Conservation (phyloP, 2,329 filamentous ascomycete genomes). For the Sarocladium brachiariae region DNA sequence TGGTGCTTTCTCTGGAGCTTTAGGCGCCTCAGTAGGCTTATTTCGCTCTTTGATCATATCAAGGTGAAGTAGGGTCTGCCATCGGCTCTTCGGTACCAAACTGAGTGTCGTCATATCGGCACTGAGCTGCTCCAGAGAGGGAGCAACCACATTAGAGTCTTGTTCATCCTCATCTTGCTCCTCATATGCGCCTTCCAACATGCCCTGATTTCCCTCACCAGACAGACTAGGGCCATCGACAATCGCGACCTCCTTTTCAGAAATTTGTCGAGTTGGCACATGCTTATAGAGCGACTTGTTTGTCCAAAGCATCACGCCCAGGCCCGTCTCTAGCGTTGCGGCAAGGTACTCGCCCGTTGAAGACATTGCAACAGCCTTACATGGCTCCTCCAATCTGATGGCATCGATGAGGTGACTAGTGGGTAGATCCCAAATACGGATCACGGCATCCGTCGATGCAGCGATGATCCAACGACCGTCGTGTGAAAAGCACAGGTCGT, state of each 20-base stretch:
- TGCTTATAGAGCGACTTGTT: constrained; percentile 89
- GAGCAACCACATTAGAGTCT: constrained; percentile 47
- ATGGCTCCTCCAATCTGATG: constrained; percentile 71
- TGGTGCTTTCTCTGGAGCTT: constrained; percentile 86
- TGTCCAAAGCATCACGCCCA: constrained; percentile 93
- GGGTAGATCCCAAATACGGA: constrained; percentile 90
- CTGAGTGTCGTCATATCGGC: constrained; percentile 81
- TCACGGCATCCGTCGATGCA: constrained; percentile 69
- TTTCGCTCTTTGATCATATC: constrained; percentile 91
- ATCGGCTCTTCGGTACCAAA: constrained; percentile 80
- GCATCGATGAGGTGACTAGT: constrained; percentile 94
- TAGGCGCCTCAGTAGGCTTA: constrained; percentile 86
- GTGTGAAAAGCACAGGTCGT: constrained; percentile 82
- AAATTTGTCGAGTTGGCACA: constrained; percentile 77
- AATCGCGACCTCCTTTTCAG: constrained; percentile 63
- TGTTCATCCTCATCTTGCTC: constrained; percentile 46
- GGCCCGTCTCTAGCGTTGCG: constrained; percentile 70
- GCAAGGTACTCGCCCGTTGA: constrained; percentile 90
- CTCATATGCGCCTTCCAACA: constrained; percentile 71
- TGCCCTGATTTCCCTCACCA: constrained; percentile 69
- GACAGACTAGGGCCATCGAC: constrained; percentile 67
- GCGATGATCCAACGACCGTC: constrained; percentile 93
- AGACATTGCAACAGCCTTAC: constrained; percentile 82
- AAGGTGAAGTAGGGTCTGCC: constrained; percentile 90
- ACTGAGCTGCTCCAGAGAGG: constrained; percentile 68